These are phyloP conservation scores for Thelonectria rubi DNA, from an alignment of 2,329 filamentous ascomycete species.

Conservation along the genomic window DNA sequence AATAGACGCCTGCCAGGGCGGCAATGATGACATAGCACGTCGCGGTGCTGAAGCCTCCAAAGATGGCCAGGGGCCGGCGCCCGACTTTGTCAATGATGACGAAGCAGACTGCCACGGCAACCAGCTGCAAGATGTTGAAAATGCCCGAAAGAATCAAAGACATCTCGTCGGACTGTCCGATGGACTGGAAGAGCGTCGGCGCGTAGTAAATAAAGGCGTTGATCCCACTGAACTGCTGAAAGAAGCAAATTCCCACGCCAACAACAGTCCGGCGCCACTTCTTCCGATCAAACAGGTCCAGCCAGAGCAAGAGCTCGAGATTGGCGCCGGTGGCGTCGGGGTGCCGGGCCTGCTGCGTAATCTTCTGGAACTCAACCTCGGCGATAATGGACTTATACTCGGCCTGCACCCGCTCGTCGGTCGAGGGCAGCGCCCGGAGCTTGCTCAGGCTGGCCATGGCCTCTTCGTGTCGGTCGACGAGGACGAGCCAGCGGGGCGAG, in stretches of 20 bases:
- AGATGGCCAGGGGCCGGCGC: conserved; percentile 49
- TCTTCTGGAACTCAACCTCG: conserved; percentile 62
- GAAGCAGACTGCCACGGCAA: conserved; percentile 48
- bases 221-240: conserved; percentile 66
- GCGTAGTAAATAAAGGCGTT: conserved; percentile 56
- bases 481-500: conserved; percentile 75
- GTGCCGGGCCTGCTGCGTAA: conserved; percentile 38
- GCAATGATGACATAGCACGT: conserved; percentile 60
- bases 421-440: conserved; percentile 64
- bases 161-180: conserved; percentile 49
- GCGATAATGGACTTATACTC: conserved; percentile 69
- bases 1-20: conserved; percentile 54
- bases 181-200: conserved; percentile 53
- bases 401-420: conserved; percentile 67
- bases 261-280: conserved; percentile 63
- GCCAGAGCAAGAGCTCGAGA: conserved; percentile 55
- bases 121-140: conserved; percentile 54
- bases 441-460: conserved; percentile 64
- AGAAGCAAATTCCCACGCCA: conserved; percentile 46
- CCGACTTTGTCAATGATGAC: conserved; percentile 27
- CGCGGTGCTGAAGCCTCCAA: conserved; percentile 48
- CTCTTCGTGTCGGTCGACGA: conserved; percentile 71
- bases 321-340: conserved; percentile 13
- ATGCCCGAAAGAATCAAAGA: conserved; percentile 52
- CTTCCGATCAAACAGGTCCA: conserved; percentile 58